These are phyloP conservation scores for Rhizopogon vesiculosus DNA, from an alignment of 768 basidiomycete genomes.

Conservation along the genomic window DNA sequence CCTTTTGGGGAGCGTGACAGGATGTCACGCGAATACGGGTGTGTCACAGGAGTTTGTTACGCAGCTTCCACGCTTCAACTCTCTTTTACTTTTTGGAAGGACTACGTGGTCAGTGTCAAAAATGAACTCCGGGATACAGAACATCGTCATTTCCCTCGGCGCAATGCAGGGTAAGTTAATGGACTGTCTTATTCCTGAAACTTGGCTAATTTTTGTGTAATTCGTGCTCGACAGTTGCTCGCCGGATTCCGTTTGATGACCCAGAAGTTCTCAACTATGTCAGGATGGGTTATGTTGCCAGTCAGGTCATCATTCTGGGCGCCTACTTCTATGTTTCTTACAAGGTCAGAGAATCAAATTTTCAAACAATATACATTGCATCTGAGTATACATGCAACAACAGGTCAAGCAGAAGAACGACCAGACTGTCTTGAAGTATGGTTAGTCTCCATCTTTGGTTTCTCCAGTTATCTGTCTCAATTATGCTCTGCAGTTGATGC, in stretches of 20 bases:
- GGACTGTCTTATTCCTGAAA: neutral
- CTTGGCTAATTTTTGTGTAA: neutral
- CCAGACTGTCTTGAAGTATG: slow-evolving; percentile 93
- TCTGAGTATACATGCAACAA: slow-evolving; percentile 7
- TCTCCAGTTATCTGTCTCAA: neutral
- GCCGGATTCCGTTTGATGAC: slow-evolving; percentile 88
- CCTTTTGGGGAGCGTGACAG: slow-evolving; percentile 18
- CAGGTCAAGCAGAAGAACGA: slow-evolving; percentile 96
- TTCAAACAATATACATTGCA: neutral
- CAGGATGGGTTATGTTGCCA: slow-evolving; percentile 74
- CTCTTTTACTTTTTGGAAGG: slow-evolving; percentile 6
- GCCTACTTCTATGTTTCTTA: slow-evolving; percentile 78
- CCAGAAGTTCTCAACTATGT: slow-evolving; percentile 78
- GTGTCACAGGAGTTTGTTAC: slow-evolving; percentile 11
- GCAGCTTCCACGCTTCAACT: neutral
- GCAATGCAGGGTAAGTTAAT: slow-evolving; percentile 76
- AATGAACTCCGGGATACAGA: slow-evolving; percentile 77
- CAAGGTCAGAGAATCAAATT: slow-evolving; percentile 38
- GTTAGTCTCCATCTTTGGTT: slow-evolving; percentile 35
- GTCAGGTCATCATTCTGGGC: slow-evolving; percentile 67
- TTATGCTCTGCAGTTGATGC: slow-evolving; percentile 57
- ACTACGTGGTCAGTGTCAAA: slow-evolving; percentile 19
- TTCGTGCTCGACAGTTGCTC: slow-evolving; percentile 59
- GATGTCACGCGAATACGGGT: slow-evolving; percentile 10
- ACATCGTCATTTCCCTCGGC: slow-evolving; percentile 85